Conservation (phyloP, 148 eudicot genomes). For the Cornus suecica region DNA sequence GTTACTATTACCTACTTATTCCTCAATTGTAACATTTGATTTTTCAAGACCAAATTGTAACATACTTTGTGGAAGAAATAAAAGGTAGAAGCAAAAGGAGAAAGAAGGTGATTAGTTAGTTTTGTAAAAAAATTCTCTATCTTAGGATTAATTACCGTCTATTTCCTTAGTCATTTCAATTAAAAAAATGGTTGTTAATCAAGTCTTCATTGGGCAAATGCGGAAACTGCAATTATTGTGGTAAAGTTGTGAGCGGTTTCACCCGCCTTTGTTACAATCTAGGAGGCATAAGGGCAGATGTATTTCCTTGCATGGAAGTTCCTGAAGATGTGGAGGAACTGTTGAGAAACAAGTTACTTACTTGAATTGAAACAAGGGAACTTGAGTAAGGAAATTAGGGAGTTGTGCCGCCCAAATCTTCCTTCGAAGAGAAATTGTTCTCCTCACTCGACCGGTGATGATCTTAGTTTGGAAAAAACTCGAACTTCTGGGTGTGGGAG, state of each 20-base stretch:
- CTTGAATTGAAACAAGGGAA: constrained; percentile 21
- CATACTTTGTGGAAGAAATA: neutral
- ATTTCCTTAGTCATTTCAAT: neutral
- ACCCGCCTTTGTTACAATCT: constrained; percentile 46
- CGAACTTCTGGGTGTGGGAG: constrained; percentile 5
- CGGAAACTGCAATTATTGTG: constrained; percentile 54
- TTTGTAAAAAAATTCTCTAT: neutral
- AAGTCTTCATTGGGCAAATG: constrained; percentile 7
- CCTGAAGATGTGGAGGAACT: constrained; percentile 35
- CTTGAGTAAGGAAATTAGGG: constrained; percentile 39
- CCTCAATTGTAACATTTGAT: no score
- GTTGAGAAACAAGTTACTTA: constrained; percentile 22
- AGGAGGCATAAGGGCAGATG: constrained; percentile 38
- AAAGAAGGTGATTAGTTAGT: neutral
- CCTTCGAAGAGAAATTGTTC: constrained; percentile 32
- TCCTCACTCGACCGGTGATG: constrained; percentile 14
- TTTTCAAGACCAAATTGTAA: no score
- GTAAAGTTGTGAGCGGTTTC: constrained; percentile 43
- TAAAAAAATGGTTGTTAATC: constrained; percentile 14
- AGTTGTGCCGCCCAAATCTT: constrained; percentile 19
- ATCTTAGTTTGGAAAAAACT: constrained; percentile 4
- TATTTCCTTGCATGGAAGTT: constrained; percentile 32
- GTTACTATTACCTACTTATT: no score
- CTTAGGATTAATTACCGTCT: neutral
- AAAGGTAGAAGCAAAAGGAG: neutral